Evolutionary conservation across 352 stramenopile genomes (phyloP).

Genomic region (Globisporangium paddicum): DNA sequence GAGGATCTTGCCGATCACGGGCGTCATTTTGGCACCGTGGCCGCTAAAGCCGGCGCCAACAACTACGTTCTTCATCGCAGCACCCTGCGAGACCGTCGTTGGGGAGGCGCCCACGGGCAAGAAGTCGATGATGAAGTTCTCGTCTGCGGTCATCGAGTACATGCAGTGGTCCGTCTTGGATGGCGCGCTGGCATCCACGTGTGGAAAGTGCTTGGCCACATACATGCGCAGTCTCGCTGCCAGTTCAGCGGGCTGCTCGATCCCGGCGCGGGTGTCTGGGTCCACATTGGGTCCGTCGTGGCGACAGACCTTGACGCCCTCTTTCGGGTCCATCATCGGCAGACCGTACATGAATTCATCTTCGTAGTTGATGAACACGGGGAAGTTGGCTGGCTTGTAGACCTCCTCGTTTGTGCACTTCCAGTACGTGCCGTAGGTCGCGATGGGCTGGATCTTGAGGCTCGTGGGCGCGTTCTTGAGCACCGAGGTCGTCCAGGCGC

Average conservation of each 20-base stretch:
- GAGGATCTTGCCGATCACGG: conserved; percentile 78
- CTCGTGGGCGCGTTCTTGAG: conserved; percentile 12
- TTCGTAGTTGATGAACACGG: conserved; percentile 68
- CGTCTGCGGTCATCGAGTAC: conserved; percentile 80
- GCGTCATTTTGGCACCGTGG: conserved; percentile 84
- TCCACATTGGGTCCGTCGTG: conserved; percentile 50
- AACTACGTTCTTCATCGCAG: conserved; percentile 37
- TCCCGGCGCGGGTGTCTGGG: conserved; percentile 31
- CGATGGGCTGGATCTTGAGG: conserved; percentile 51
- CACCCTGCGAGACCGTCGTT: conserved; percentile 5
- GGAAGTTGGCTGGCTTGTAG: conserved; percentile 42
- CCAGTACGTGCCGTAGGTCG: conserved; percentile 67
- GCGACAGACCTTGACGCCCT: conserved; percentile 73
- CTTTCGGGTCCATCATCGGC: conserved; percentile 28
- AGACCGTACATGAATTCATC: conserved; percentile 48
- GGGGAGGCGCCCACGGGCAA: conserved; percentile 9
- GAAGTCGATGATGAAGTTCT: conserved; percentile 74
- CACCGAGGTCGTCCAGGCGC: conserved; percentile 46
- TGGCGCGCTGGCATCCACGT: conserved; percentile 36
- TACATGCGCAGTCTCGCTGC: conserved; percentile 27
- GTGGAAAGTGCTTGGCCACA: conserved; percentile 37
- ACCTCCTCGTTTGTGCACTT: conserved; percentile 34
- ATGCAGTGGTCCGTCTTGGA: conserved; percentile 65
- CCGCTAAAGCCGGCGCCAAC: conserved; percentile 73
- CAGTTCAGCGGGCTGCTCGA: conserved; percentile 25